Percentiles rank a stretch among this genome's conserved stretches.
Conservation (phyloP, 2,329 filamentous ascomycete genomes). For the Penicillium polonicum region DNA sequence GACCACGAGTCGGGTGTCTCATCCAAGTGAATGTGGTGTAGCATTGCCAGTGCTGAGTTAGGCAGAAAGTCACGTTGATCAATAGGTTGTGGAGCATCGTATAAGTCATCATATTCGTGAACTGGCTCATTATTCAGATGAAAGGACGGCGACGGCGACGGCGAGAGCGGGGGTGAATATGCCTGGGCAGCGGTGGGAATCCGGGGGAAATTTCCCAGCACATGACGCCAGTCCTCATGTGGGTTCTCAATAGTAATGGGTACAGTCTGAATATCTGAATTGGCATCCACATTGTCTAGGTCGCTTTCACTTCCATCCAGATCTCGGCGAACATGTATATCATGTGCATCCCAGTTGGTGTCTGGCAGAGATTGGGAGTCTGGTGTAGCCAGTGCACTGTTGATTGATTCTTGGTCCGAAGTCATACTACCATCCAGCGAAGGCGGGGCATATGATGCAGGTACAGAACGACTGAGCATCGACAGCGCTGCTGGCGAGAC, state of each 20-base stretch:
- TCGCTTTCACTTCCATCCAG: constrained; percentile 31
- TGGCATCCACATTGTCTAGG: constrained; percentile 24
- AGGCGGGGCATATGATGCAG: constrained; percentile 75
- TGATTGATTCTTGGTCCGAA: constrained; percentile 79
- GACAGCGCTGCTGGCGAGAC: constrained; percentile 74
- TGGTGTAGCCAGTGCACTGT: constrained; percentile 83
- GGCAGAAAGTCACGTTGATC: constrained; percentile 67
- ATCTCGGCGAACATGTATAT: constrained; percentile 37
- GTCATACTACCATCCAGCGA: constrained; percentile 86
- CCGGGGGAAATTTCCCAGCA: constrained; percentile 42
- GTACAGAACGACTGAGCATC: constrained; percentile 69
- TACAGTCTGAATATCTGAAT: constrained; percentile 30
- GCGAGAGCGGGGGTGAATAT: constrained; percentile 17
- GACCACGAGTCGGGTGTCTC: constrained; percentile 42
- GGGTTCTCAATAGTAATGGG: constrained; percentile 42
- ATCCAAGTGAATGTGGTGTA: constrained; percentile 68
- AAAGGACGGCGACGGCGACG: constrained; percentile 6
- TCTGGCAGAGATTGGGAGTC: constrained; percentile 61
- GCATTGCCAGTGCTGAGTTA: constrained; percentile 73
- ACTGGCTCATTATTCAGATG: constrained; percentile 18
- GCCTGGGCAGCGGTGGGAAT: constrained; percentile 34
- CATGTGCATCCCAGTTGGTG: constrained; percentile 58
- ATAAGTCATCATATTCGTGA: constrained; percentile 19
- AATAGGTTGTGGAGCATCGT: constrained; percentile 32
- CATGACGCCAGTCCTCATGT: constrained; percentile 60